Evolutionary conservation across 768 basidiomycete genomes (phyloP).

Genomic region (Pleurotus giganteus): DNA sequence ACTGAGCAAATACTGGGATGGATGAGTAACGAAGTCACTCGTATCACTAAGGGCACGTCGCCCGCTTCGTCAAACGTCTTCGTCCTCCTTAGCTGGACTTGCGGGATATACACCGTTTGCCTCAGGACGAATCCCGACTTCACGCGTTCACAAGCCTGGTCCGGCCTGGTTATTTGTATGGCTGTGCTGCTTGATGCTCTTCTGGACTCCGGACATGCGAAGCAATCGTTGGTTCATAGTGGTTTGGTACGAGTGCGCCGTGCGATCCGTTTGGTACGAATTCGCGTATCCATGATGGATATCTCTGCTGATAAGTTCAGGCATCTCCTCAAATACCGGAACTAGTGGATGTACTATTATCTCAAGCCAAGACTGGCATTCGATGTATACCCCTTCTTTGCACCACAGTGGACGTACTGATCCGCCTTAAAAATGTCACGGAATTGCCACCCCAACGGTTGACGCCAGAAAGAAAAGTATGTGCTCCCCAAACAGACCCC

Average conservation of each 20-base stretch:
- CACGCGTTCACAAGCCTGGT: slow-evolving; percentile 46
- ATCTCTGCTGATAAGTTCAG: slow-evolving; percentile 21
- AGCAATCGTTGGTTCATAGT: slow-evolving; percentile 58
- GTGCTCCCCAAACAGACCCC: not conserved
- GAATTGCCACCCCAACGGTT: slow-evolving; percentile 41
- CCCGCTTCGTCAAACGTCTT: slow-evolving; percentile 62
- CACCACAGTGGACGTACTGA: slow-evolving; percentile 64
- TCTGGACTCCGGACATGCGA: slow-evolving; percentile 48
- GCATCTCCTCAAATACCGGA: slow-evolving; percentile 39
- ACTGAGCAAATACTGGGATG: slow-evolving; percentile 74
- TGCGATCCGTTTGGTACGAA: slow-evolving; percentile 65
- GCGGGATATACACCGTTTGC: slow-evolving; percentile 57
- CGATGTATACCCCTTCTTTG: slow-evolving; percentile 57
- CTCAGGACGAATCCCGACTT: slow-evolving; percentile 44
- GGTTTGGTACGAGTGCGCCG: slow-evolving; percentile 60
- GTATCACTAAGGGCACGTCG: slow-evolving; percentile 50
- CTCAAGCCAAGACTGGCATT: slow-evolving; percentile 37
- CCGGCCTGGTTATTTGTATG: slow-evolving; percentile 50
- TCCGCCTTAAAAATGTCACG: slow-evolving; percentile 60
- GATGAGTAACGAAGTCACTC: slow-evolving; percentile 66
- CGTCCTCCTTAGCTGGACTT: slow-evolving; percentile 71
- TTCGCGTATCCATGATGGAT: not conserved
- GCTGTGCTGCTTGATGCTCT: slow-evolving; percentile 59
- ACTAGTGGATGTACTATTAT: slow-evolving; percentile 54
- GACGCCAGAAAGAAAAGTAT: slow-evolving; percentile 46